phyloP scores from a whole-genome alignment of 345 rosid genomes.

The Passiflora organensis region DNA sequence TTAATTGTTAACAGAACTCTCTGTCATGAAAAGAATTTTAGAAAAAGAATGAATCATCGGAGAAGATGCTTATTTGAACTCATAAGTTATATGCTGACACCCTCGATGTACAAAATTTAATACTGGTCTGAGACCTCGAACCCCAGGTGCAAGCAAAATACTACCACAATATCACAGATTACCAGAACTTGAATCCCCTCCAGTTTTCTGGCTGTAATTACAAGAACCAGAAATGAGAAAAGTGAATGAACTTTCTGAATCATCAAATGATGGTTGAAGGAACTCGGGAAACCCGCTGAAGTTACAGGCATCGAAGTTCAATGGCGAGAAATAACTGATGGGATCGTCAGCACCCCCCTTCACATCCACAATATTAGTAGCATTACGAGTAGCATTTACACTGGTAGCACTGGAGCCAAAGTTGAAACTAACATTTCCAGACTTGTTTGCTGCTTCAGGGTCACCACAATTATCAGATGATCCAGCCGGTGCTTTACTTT shows the following conservation, averaged over 20 bases:
- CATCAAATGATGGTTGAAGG: constrained; percentile 67
- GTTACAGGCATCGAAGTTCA: constrained; percentile 66
- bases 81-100: constrained; percentile 19
- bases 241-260: constrained; percentile 68
- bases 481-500: constrained; percentile 37
- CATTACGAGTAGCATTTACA: constrained; percentile 26
- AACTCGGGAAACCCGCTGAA: constrained; percentile 86
- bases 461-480: constrained; percentile 37
- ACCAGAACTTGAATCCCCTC: constrained; percentile 40
- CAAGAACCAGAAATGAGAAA: constrained; percentile 63
- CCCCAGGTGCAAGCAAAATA: constrained; percentile 4
- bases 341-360: constrained; percentile 53
- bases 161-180: constrained; percentile 18
- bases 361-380: constrained; percentile 36
- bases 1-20: too few species aligned
- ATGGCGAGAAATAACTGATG: constrained; percentile 50
- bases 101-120: constrained; percentile 17
- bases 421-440: constrained; percentile 34
- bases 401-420: constrained; percentile 27
- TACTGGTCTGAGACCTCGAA: constrained; percentile 10
- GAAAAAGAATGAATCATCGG: too few species aligned
- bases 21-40: too few species aligned
- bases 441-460: constrained; percentile 30
- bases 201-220: constrained; percentile 52
- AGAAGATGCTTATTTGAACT: constrained; percentile 16